Evolutionary conservation across 306 rosid species (phyloP), one percentile per base, ranked within the genome.

Genomic region (Gynostemma pentaphyllum): DNA sequence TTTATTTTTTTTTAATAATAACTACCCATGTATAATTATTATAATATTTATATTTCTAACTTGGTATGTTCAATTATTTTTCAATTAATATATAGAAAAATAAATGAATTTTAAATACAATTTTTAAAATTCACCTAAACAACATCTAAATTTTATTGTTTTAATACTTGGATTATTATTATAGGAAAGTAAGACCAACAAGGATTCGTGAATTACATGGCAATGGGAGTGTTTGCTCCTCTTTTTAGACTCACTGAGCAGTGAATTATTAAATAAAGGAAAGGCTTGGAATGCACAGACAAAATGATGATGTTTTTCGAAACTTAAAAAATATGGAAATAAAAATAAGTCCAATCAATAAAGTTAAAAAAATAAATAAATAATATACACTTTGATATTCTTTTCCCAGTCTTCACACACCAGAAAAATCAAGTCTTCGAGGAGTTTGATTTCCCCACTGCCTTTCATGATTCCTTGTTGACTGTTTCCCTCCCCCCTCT

Each of bases 351-450:
- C 64, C 45, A 57, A 57, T 57, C 16, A 57, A 18, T 37, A 34
- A 56, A 56, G 40, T 29, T 55, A 30, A 55, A 29, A 8, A n/a
- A 26, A 1, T 16, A 4, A 1, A 1, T 16, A 9, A 0, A 4
- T 1, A 10, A 34, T 30, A 56, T 50, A 24, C 27, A 50, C 0
- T 11, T 41, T 37, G 13, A 4, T 41, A 7, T 59, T 37, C 5
- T 54, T 54, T 54, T 54, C 21, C 54, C 28, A 52, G 60, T 51
- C 57, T 51, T 36, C n/a, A n/a, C n/a, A n/a, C n/a, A n/a, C n/a
- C n/a, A n/a, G n/a, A n/a, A n/a, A n/a, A n/a, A n/a, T n/a, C 59
- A 22, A 49, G 54, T 50, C 11, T 24, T 48, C 4, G 26, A 16
- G 24, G 13, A 34, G 34, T 32, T 57, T 57, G 29, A 34, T 57